phyloP scores from a whole-genome alignment of 352 stramenopile genomes.

The Phytophthora megakarya region DNA sequence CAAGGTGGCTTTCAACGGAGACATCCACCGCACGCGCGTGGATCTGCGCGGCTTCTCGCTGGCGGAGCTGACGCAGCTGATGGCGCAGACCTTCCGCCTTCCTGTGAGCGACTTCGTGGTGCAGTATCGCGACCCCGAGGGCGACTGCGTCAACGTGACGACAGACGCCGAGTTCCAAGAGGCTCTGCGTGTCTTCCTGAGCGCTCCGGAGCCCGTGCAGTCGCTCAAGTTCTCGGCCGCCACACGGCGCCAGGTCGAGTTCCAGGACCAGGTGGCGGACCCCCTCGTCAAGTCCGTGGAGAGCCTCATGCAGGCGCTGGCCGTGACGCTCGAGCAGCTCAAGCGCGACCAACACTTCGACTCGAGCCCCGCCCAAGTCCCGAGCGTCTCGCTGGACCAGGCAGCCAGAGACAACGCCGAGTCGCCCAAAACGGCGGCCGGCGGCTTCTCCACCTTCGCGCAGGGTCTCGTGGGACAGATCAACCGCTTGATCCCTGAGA shows the following conservation, averaged over 20 bases:
- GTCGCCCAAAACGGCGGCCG: constrained; percentile 47
- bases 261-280: constrained; percentile 58
- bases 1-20: constrained; percentile 79
- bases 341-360: constrained; percentile 48
- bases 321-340: constrained; percentile 55
- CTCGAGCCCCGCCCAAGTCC: neutral
- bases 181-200: constrained; percentile 61
- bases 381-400: constrained; percentile 22
- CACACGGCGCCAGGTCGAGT: constrained; percentile 39
- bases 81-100: constrained; percentile 63
- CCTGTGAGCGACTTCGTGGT: constrained; percentile 57
- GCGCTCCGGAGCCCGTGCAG: constrained; percentile 42
- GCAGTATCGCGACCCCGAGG: constrained; percentile 73
- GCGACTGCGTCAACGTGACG: constrained; percentile 65
- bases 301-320: constrained; percentile 57
- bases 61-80: constrained; percentile 52
- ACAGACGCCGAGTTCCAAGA: constrained; percentile 69
- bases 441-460: constrained; percentile 68
- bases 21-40: constrained; percentile 79
- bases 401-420: constrained; percentile 34
- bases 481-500: constrained; percentile 65
- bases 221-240: constrained; percentile 76
- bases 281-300: constrained; percentile 67
- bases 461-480: constrained; percentile 69
- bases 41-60: constrained; percentile 60